A percentile compares a stretch with the other conserved stretches of the same genome.
Conservation (phyloP, 352 stramenopile species). For the Pythium aristosporum region DNA sequence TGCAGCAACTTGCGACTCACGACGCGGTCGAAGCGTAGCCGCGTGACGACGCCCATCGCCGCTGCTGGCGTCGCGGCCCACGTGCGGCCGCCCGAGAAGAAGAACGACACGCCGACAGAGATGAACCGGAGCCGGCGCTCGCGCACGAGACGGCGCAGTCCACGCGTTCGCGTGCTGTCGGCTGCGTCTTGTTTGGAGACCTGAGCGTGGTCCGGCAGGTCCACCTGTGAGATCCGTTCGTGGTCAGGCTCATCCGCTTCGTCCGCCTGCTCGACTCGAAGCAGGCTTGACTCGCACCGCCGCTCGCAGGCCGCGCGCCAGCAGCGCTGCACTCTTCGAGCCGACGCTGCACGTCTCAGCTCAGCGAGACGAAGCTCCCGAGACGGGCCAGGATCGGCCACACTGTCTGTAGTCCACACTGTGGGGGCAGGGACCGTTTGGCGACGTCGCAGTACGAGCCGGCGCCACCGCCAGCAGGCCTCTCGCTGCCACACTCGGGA, state of each 20-base stretch:
- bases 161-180: not conserved
- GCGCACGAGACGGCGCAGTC: slow-evolving; percentile 10
- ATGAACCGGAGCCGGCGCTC: not conserved
- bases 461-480: slow-evolving; percentile 15
- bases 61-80: slow-evolving; percentile 21
- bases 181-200: not conserved
- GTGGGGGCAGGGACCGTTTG: slow-evolving; percentile 1
- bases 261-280: slow-evolving; percentile 13
- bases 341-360: slow-evolving; percentile 15
- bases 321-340: slow-evolving; percentile 23
- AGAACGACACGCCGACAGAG: slow-evolving; percentile 22
- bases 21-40: slow-evolving; percentile 39
- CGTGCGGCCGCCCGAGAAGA: slow-evolving; percentile 40
- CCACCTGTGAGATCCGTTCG: no score
- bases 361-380: slow-evolving; percentile 18
- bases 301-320: slow-evolving; percentile 19
- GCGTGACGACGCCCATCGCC: not conserved
- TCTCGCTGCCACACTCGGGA: slow-evolving; percentile 11
- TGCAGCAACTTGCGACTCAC: slow-evolving; percentile 50
- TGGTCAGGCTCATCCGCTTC: not conserved
- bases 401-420: slow-evolving; percentile 6
- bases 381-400: slow-evolving; percentile 8
- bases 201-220: no score
- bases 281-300: slow-evolving; percentile 1
- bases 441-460: slow-evolving; percentile 3